Conservation (phyloP, 2,329 filamentous ascomycete species). For the Pseudogymnoascus sp. region DNA sequence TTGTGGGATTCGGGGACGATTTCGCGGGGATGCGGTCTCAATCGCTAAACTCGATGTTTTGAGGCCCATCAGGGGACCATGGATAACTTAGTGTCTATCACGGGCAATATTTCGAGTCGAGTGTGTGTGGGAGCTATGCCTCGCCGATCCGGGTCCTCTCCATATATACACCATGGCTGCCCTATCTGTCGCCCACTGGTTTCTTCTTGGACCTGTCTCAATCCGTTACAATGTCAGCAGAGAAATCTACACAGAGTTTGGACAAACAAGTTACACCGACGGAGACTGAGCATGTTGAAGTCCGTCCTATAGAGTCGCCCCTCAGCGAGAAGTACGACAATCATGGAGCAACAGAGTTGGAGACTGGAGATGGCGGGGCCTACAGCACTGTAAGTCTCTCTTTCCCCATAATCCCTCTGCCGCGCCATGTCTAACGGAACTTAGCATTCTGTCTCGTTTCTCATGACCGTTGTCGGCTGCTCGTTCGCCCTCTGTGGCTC, state of each 20-base stretch:
- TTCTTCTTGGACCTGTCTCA: not conserved
- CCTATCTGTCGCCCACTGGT: not conserved
- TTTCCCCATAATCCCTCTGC: not conserved
- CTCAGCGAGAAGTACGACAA: not conserved
- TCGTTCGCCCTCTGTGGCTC: conserved; percentile 12
- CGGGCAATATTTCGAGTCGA: not conserved
- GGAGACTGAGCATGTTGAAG: not conserved
- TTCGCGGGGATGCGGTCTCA: not conserved
- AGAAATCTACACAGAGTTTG: not conserved
- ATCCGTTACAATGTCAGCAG: not conserved
- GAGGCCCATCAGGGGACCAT: not conserved
- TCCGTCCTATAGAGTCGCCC: not conserved
- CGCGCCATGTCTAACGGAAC: not conserved
- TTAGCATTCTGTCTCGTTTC: not conserved
- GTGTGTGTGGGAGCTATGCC: not conserved
- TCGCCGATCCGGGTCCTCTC: not conserved
- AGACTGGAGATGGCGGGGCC: conserved; percentile 1
- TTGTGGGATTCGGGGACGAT: not conserved
- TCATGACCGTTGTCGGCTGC: conserved; percentile 14
- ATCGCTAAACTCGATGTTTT: not conserved
- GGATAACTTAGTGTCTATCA: not conserved
- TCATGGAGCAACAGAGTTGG: not conserved
- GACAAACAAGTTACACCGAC: not conserved
- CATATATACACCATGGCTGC: not conserved
- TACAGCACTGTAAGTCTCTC: not conserved